Evolutionary conservation across 2,329 filamentous ascomycete genomes (phyloP), one percentile per base, ranked within the genome.

Genomic region (Hortaea werneckii): DNA sequence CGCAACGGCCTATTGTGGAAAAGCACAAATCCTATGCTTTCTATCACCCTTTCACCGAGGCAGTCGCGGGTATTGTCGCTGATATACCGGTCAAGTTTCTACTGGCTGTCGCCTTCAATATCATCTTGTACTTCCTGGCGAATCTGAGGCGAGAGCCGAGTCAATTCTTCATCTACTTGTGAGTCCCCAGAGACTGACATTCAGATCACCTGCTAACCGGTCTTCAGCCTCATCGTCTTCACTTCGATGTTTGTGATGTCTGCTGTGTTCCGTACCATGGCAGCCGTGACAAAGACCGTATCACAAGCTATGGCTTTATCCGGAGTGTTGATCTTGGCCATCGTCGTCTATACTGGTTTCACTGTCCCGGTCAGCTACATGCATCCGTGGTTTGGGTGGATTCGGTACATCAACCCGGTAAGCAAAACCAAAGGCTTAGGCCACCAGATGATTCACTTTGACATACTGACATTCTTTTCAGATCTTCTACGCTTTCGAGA

Each of bases 281-380:
- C 77, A 0, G 73, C 78, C 0, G 60, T 76, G 20, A 81, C 78
- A 10, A 73, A 74, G 26, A 77, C 76, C 0, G 67, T 85, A 1
- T 77, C 82, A 20, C 76, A 80, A 35, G 82, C 83, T 2, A 77
- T 85, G 65, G 68, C 73, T 1, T 67, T 76, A 32, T 71, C 73
- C 6, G 73, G 73, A 43, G 65, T 78, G 2, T 58, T 78, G 30
- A 69, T 78, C 2, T 58, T 78, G 2, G 71, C 68, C 1, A 72
- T 83, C 7, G 71, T 84, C 39, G 78, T 86, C 26, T 85, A 80
- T 55, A 83, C 81, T 0, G 12, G 76, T 79, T 54, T 58, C 44
- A 52, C 55, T 29, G 49, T 58, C 30, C 58, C 55, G 27, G 49
- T 53, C n/a, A 40, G 42, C 28, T 60, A 58, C 47, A 64, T 64